phyloP scores from a whole-genome alignment of 1,139 yeast species.

The Taphrina pruni region DNA sequence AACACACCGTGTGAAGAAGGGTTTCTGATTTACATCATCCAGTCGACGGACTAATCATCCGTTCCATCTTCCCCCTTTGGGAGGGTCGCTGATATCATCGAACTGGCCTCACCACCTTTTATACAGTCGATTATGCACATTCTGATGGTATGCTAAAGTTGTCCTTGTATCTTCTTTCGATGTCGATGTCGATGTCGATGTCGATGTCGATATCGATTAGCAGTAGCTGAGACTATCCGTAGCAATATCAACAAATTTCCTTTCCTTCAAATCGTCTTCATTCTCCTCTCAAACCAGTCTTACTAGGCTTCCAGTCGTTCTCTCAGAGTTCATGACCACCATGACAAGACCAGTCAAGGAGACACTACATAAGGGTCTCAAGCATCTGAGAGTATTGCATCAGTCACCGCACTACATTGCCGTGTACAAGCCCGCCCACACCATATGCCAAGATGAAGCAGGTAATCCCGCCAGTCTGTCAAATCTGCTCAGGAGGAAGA shows the following conservation, averaged over 20 bases:
- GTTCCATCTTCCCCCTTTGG: conserved; percentile 13
- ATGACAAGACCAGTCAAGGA: neutral
- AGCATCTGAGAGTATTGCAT: conserved; percentile 11
- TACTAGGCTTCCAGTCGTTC: no score
- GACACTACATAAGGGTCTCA: neutral
- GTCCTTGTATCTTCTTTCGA: conserved; percentile 2
- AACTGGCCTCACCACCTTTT: conserved; percentile 39
- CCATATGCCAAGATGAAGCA: conserved; percentile 35
- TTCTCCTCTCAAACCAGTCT: no score
- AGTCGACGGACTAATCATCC: conserved; percentile 39
- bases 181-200: neutral
- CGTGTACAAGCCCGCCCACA: conserved; percentile 31
- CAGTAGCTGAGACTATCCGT: conserved; percentile 18
- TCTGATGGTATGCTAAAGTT: conserved; percentile 31
- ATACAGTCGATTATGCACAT: conserved; percentile 25
- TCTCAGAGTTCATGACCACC: neutral
- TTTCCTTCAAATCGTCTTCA: neutral
- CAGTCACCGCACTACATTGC: conserved; percentile 24
- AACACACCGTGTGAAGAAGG: conserved; percentile 26
- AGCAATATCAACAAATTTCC: neutral
- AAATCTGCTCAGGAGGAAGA: neutral
- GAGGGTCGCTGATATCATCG: conserved; percentile 33
- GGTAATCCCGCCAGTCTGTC: conserved; percentile 22
- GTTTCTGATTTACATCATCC: conserved; percentile 14
- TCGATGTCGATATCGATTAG: neutral